Evolutionary conservation across 2,329 filamentous ascomycete genomes (phyloP).

Genomic region (Plenodomus biglobosus): DNA sequence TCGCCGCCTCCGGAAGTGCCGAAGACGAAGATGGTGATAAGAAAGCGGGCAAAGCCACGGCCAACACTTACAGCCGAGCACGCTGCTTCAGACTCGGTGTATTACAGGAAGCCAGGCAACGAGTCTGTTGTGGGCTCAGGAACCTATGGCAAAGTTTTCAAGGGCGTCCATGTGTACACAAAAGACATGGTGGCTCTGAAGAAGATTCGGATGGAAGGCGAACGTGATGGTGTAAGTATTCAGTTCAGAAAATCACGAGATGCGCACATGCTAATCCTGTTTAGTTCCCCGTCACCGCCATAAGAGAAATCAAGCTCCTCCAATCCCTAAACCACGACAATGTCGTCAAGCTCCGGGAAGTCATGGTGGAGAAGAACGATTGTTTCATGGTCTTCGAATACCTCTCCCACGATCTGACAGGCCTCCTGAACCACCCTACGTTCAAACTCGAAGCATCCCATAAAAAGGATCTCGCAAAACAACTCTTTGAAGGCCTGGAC

Average conservation of each 20-base stretch:
- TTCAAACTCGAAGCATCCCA: slow-evolving; percentile 83
- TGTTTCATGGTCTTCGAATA: slow-evolving; percentile 99
- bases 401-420: slow-evolving; percentile 91
- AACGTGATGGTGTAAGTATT: slow-evolving; percentile 69
- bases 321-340: slow-evolving; percentile 82
- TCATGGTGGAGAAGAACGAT: slow-evolving; percentile 98
- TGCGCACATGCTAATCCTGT: slow-evolving; percentile 24
- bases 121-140: slow-evolving; percentile 95
- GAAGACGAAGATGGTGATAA: slow-evolving; percentile 61
- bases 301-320: slow-evolving; percentile 88
- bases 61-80: slow-evolving; percentile 73
- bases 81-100: slow-evolving; percentile 81
- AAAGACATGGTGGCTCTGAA: slow-evolving; percentile 82
- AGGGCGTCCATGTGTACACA: slow-evolving; percentile 90
- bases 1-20: slow-evolving; percentile 45
- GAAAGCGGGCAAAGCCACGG: slow-evolving; percentile 70
- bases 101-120: slow-evolving; percentile 94
- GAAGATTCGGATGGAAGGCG: slow-evolving; percentile 90
- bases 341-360: slow-evolving; percentile 80
- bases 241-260: not conserved
- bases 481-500: slow-evolving; percentile 90
- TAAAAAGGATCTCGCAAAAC: slow-evolving; percentile 89
- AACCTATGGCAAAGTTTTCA: slow-evolving; percentile 95
- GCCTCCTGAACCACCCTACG: slow-evolving; percentile 88
- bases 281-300: slow-evolving; percentile 80